Base-by-base conservation (phyloP, 768 basidiomycete genomes). In the Russula sp. region DNA sequence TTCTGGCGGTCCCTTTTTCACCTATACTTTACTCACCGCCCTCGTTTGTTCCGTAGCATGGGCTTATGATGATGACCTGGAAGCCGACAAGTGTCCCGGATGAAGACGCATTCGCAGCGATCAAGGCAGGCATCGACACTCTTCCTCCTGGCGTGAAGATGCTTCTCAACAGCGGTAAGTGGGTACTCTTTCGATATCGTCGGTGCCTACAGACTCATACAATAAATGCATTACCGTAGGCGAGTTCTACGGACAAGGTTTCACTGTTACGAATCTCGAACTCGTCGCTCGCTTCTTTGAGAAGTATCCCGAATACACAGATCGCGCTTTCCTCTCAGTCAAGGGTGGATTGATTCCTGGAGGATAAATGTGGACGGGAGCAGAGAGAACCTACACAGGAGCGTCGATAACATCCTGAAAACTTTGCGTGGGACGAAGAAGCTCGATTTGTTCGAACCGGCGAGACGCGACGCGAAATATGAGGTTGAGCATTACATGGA, bases 21-120 rank as follows among this genome's bases (percentile, higher is more conserved):
- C 11, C 40, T n/a, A 16, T 44, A 51, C 18, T 51, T n/a, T 14
- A 9, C 50, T 10, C 24, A 11, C 30, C 1, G n/a, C 7, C 24
- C 53, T 26, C 20, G 26, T 34, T 20, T n/a, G 22, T 32, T 28
- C 26, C 38, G 73, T 76, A 79, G 82, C 69, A 69, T 14, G 84
- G 84, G 0, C 74, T 85, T 53, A 83, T 84, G 83, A 74, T 79
- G 70, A 81, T 86, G 78, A 87, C 83, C 28, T 82, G 79, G 84
- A 79, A 69, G 18, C 76, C 79, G 11, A 73, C 70, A 20, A 76
- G 78, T 11, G 73, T 79, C 38, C 74, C 83, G 1, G 86, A 89
- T 61, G 84, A 84, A 59, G 78, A 83, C 38, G 81, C 81, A 10
- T 87, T 89, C 65, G 82, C 80, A 24, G 76, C 84, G 2, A 86